phyloP scores from a whole-genome alignment of 2,329 filamentous ascomycete genomes.

The Arachnopeziza araneosa region DNA sequence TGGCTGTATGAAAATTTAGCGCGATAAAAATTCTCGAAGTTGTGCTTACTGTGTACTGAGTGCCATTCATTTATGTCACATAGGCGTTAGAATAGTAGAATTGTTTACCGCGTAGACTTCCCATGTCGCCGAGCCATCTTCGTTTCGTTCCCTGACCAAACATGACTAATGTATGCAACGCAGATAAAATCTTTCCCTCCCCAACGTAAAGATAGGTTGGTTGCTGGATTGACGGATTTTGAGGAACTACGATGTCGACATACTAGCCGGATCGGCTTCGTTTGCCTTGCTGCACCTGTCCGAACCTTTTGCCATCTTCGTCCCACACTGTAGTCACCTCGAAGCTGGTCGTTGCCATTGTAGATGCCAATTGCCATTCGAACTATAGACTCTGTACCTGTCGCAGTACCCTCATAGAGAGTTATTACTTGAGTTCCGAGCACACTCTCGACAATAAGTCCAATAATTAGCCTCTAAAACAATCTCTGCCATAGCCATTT shows the following conservation, averaged over 20 bases:
- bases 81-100: background rate
- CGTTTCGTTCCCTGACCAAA: background rate
- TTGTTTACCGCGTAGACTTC: background rate
- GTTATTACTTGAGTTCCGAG: background rate
- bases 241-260: background rate
- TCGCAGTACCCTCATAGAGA: background rate
- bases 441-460: background rate
- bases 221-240: background rate
- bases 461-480: background rate
- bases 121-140: background rate
- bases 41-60: background rate
- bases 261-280: too few relatives aligned
- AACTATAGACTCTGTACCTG: background rate
- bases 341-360: background rate
- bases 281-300: background rate
- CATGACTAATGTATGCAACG: background rate
- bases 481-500: background rate
- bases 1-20: background rate
- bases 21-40: background rate
- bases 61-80: background rate
- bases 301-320: background rate
- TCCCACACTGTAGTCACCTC: background rate
- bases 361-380: background rate
- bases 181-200: background rate
- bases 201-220: background rate